Evolutionary conservation across 2,329 filamentous ascomycete genomes (phyloP).

Genomic region (Talaromyces atroroseus): DNA sequence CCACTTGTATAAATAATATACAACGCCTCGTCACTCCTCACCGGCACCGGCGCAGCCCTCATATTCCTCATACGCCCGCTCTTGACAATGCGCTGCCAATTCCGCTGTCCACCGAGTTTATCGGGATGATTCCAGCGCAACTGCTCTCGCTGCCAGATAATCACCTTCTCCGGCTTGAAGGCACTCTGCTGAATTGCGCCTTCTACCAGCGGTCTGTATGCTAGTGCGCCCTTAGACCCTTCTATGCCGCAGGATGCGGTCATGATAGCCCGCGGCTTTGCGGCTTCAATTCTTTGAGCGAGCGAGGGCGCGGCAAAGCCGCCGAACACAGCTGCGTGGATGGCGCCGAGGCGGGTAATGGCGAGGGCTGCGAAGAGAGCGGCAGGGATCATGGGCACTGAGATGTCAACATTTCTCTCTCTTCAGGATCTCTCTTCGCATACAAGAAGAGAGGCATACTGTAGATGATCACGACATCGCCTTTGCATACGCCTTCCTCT

Average conservation of each 20-base stretch:
- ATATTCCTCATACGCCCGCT: constrained; percentile 63
- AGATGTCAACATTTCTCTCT: constrained; percentile 13
- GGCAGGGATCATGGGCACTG: constrained; percentile 92
- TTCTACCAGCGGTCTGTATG: constrained; percentile 72
- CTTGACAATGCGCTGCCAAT: constrained; percentile 72
- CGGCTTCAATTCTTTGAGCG: constrained; percentile 82
- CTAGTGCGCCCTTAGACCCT: constrained; percentile 69
- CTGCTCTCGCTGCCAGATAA: constrained; percentile 81
- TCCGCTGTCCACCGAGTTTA: constrained; percentile 62
- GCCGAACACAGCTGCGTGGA: constrained; percentile 90
- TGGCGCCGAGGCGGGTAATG: constrained; percentile 71
- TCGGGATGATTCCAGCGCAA: constrained; percentile 66
- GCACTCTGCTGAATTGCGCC: constrained; percentile 62
- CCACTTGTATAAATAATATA: constrained; percentile 86
- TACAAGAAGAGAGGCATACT: constrained; percentile 49
- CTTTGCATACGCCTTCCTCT: constrained; percentile 74
- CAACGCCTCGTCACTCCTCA: constrained; percentile 70
- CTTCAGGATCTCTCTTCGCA: too few relatives aligned
- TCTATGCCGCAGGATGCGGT: constrained; percentile 93
- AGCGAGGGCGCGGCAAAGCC: constrained; percentile 78
- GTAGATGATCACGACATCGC: constrained; percentile 85
- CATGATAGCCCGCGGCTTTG: constrained; percentile 67
- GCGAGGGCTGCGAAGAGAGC: constrained; percentile 83
- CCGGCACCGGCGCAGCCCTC: constrained; percentile 68
- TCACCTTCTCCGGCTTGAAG: constrained; percentile 66